Conservation (phyloP, 73 alveolate genomes). For the Paramecium primaurelia region DNA sequence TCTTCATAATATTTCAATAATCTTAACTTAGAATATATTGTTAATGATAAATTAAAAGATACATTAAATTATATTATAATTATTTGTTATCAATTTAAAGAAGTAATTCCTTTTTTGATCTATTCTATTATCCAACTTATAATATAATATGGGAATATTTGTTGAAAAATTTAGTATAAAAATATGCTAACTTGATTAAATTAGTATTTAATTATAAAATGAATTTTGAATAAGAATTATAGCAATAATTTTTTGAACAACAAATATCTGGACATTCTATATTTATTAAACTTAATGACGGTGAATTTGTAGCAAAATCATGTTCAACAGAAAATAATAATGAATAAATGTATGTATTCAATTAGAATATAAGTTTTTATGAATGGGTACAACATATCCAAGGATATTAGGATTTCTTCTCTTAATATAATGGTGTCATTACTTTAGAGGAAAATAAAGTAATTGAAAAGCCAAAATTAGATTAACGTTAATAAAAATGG, state of each 20-base stretch:
- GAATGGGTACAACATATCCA: neutral
- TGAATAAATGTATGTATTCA: neutral
- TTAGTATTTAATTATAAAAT: neutral
- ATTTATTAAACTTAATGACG: neutral
- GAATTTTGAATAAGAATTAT: neutral
- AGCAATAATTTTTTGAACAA: neutral
- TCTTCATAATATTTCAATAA: no score
- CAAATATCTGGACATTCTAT: slow-evolving; percentile 32
- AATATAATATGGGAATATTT: neutral
- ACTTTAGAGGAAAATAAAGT: neutral
- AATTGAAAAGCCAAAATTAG: neutral
- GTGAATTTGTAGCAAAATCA: neutral
- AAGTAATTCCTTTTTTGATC: neutral
- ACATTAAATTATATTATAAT: neutral
- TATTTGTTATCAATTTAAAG: no score
- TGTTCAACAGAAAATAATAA: neutral
- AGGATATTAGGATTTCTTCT: neutral
- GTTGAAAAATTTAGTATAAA: neutral
- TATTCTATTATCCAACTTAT: neutral
- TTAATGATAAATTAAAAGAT: neutral
- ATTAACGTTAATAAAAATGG: neutral
- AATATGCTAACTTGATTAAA: neutral
- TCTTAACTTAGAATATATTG: no score
- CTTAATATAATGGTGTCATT: neutral
- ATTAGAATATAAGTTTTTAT: neutral